A percentile compares a stretch with the other conserved stretches of the same genome.
These are phyloP conservation scores for Danielia oregonensis DNA, from an alignment of 805 yeast genomes.

Conservation along the genomic window DNA sequence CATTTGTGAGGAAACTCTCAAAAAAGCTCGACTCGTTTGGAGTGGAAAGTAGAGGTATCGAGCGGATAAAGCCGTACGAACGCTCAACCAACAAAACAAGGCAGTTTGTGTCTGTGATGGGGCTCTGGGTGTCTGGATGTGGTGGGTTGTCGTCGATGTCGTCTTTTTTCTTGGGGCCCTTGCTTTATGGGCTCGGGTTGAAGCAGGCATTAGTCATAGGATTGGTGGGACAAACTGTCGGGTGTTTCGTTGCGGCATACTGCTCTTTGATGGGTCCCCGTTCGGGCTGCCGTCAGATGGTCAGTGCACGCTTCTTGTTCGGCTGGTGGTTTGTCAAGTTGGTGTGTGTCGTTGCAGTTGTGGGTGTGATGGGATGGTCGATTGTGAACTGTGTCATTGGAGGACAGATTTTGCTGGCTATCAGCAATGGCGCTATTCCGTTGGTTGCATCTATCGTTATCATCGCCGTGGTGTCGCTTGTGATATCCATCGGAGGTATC, in stretches of 20 bases:
- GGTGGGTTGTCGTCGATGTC: constrained; percentile 92
- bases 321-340: constrained; percentile 85
- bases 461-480: constrained; percentile 58
- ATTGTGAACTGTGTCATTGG: constrained; percentile 86
- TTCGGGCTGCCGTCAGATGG: constrained; percentile 89
- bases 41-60: constrained; percentile 78
- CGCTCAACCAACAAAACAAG: constrained; percentile 40
- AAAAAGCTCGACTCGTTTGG: constrained; percentile 46
- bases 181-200: constrained; percentile 66
- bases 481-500: constrained; percentile 77
- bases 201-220: constrained; percentile 62
- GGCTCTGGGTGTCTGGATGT: constrained; percentile 81
- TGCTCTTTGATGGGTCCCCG: constrained; percentile 87
- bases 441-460: constrained; percentile 72
- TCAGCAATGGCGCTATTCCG: constrained; percentile 65
- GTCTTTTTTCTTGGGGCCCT: constrained; percentile 71
- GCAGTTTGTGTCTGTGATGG: constrained; percentile 47
- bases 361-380: constrained; percentile 92
- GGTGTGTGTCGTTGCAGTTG: constrained; percentile 64
- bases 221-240: constrained; percentile 57
- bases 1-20: constrained; percentile 9
- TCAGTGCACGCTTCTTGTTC: constrained; percentile 70
- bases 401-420: constrained; percentile 71
- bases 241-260: constrained; percentile 76
- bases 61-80: constrained; percentile 65